A percentile compares a stretch with the other conserved stretches of the same genome.
Evolutionary conservation across 1,284 basidiomycete genomes (phyloP).

Genomic region (Afroboletus lepidellus): DNA sequence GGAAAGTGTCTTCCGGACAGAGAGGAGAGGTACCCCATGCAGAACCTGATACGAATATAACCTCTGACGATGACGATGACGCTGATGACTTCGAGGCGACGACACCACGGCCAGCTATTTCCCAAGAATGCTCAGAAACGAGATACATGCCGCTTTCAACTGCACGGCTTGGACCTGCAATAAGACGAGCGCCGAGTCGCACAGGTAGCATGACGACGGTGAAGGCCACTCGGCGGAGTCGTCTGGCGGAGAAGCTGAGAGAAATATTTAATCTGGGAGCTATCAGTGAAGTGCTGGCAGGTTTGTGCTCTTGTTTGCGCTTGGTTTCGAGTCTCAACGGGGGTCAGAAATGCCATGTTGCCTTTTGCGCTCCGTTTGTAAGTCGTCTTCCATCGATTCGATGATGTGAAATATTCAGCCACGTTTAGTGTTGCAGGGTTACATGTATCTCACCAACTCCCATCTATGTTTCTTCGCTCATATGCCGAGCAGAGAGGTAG

Average conservation of each 20-base stretch:
- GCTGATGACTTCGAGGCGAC: constrained; percentile 50
- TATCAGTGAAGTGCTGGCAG: constrained; percentile 80
- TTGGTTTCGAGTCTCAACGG: constrained; percentile 17
- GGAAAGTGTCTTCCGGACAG: constrained; percentile 24
- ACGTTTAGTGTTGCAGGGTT: constrained; percentile 83
- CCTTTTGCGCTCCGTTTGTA: constrained; percentile 82
- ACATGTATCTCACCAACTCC: constrained; percentile 91
- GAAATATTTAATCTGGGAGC: constrained; percentile 82
- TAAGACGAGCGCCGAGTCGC: constrained; percentile 37
- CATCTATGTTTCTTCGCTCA: constrained; percentile 98
- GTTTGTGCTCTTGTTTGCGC: constrained; percentile 40
- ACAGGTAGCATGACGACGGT: constrained; percentile 70
- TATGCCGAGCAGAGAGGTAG: constrained; percentile 83
- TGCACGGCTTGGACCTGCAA: constrained; percentile 22
- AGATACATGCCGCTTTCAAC: constrained; percentile 1
- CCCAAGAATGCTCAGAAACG: constrained; percentile 25
- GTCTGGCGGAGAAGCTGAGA: constrained; percentile 78
- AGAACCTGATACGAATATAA: constrained; percentile 30
- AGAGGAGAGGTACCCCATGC: constrained; percentile 21
- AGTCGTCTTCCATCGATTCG: constrained; percentile 38
- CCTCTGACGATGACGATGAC: constrained; percentile 55
- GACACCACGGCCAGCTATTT: constrained; percentile 42
- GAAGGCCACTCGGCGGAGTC: constrained; percentile 63
- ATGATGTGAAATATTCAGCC: constrained; percentile 11
- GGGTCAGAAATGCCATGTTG: constrained; percentile 81